These are phyloP conservation scores for Aspergillus tubingensis DNA, from an alignment of 2,329 filamentous ascomycete species.

Conservation along the genomic window DNA sequence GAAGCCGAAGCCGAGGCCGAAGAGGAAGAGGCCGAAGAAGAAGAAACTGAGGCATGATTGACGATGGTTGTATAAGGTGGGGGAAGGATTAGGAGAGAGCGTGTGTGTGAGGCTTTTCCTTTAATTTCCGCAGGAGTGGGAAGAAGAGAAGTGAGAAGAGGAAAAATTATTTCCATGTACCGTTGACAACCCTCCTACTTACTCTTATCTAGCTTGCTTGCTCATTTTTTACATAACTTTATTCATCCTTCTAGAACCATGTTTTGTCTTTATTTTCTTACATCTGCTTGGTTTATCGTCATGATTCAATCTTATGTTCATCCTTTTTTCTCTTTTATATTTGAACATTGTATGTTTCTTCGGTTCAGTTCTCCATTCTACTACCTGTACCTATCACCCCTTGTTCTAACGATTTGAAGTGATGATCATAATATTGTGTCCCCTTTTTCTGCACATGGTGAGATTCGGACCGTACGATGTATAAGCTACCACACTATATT, in stretches of 20 bases:
- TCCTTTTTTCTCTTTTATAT: not conserved
- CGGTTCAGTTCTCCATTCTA: not conserved
- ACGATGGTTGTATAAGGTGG: not conserved
- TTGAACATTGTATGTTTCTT: not conserved
- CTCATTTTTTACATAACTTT: conserved; percentile 8
- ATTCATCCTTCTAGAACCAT: not conserved
- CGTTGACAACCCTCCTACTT: conserved; percentile 4
- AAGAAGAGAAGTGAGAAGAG: not conserved
- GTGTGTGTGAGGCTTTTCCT: not conserved
- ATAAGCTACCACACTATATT: too few relatives aligned
- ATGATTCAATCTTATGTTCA: conserved; percentile 14
- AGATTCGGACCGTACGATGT: too few relatives aligned
- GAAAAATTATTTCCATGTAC: conserved; percentile 7
- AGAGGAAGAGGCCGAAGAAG: not conserved
- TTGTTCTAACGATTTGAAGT: conserved; percentile 3
- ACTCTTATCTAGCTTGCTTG: conserved; percentile 15
- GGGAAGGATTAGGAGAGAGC: not conserved
- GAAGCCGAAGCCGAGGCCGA: conserved; percentile 18
- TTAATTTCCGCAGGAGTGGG: not conserved
- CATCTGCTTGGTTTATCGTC: conserved; percentile 8
- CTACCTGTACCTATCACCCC: not conserved
- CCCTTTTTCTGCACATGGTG: not conserved
- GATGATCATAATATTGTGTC: not conserved
- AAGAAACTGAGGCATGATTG: not conserved
- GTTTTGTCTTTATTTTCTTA: not conserved